Base-by-base conservation (phyloP, 2,329 filamentous ascomycete species). In the Alternaria conjuncta region DNA sequence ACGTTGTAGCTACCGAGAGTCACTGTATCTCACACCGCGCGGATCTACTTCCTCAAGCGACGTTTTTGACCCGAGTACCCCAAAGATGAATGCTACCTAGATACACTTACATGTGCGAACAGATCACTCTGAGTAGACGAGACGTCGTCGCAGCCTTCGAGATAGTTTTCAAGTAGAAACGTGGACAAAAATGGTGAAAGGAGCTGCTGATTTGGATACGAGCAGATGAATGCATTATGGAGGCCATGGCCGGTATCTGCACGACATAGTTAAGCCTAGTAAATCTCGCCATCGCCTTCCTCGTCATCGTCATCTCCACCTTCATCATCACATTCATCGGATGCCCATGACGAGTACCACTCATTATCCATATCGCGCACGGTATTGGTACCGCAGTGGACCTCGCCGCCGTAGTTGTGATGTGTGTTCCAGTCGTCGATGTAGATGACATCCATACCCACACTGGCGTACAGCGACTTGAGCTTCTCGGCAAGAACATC, bases 361-460 rank as follows among this genome's bases (percentile, higher is more conserved):
- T 57, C 44, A 0, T 11, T 30, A 23, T 58, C 43, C 57, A 53
- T 64, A 21, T 61, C 51, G 3, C 62, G 51, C 8, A 57, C 23
- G 10, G 57, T 55, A 43, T 66, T 66, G 10, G 61, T 60, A n/a
- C 57, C 61, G 26, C 64, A 64, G 49, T 64, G 57, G 4, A 66
- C 25, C n/a, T 61, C 61, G 18, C 61, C 64, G 20, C 47, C 57
- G 7, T 4, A 55, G 20, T 53, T 55, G 47, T 66, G 61, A 41
- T 66, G 61, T 6, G 46, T 43, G 23, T 61, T 57, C 46, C 53
- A 64, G 54, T 66, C 57, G 36, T 66, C 61, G 11, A 66, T 18
- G 23, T 30, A 61, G 13, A 23, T 50, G 18, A 64, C 55, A 51
- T 45, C 41, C 55, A 61, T 55, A 12, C 47, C 49, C 15, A 56